Conservation (phyloP, 352 stramenopile genomes). For the Lagenidium sp. region DNA sequence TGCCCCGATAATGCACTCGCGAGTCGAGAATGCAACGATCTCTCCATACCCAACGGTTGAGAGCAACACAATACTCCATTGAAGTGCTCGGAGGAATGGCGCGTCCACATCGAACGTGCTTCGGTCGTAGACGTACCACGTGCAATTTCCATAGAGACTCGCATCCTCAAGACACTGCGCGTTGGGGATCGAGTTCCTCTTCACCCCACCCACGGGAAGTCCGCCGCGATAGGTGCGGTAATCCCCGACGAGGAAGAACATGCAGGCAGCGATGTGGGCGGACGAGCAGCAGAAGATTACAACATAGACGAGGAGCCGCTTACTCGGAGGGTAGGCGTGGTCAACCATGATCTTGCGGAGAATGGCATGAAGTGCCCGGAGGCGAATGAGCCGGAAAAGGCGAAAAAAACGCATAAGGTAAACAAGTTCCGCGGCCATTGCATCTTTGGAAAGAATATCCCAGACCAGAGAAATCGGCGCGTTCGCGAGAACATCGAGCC, state of each 20-base stretch:
- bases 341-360: conserved; percentile 36
- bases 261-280: conserved; percentile 33
- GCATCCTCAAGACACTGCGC: conserved; percentile 38
- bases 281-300: conserved; percentile 29
- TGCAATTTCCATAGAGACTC: conserved; percentile 45
- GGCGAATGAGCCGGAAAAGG: conserved; percentile 34
- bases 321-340: conserved; percentile 25
- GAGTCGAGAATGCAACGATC: conserved; percentile 46
- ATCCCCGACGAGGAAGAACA: conserved; percentile 54
- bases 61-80: conserved; percentile 65
- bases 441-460: conserved; percentile 48
- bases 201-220: conserved; percentile 20
- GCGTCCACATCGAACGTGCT: conserved; percentile 50
- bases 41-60: conserved; percentile 68
- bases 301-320: conserved; percentile 40
- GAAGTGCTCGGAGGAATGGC: conserved; percentile 45
- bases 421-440: conserved; percentile 15
- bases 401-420: conserved; percentile 29
- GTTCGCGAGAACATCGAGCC: conserved; percentile 21
- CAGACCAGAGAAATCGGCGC: conserved; percentile 39
- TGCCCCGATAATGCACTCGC: conserved; percentile 39
- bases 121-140: conserved; percentile 62
- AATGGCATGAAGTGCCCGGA: conserved; percentile 24
- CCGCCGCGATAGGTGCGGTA: conserved; percentile 29
- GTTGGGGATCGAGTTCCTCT: conserved; percentile 19